A percentile compares a stretch with the other conserved stretches of the same genome.
These are phyloP conservation scores for Kazachstania martiniae DNA, from an alignment of 805 yeast species.

Conservation along the genomic window DNA sequence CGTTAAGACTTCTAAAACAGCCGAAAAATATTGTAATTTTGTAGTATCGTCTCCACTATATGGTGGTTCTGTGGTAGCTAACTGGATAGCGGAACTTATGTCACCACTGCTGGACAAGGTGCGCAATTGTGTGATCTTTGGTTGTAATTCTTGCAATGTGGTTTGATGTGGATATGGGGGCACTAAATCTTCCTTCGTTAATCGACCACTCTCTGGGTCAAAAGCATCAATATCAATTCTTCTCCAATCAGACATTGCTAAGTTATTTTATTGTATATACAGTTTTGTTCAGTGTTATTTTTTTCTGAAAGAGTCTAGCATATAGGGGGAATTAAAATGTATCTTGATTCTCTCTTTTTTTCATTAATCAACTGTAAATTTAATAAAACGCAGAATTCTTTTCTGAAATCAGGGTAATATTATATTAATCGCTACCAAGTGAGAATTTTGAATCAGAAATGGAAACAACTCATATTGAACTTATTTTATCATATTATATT, in stretches of 20 bases:
- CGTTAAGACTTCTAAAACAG: conserved; percentile 62
- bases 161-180: conserved; percentile 44
- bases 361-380: no score
- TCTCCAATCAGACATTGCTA: conserved; percentile 56
- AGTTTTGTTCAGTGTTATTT: no score
- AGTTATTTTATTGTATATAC: no score
- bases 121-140: conserved; percentile 48
- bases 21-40: conserved; percentile 34
- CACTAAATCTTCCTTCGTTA: conserved; percentile 52
- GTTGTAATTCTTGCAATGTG: conserved; percentile 42
- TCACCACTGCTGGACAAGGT: conserved; percentile 61
- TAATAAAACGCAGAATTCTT: no score
- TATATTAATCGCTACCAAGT: no score
- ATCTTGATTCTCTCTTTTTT: no score
- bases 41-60: conserved; percentile 57
- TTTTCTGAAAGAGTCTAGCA: no score
- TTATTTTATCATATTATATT: no score
- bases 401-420: no score
- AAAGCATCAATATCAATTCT: conserved; percentile 87
- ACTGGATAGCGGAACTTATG: conserved; percentile 50
- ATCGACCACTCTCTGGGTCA: conserved; percentile 65
- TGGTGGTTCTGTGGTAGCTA: conserved; percentile 66
- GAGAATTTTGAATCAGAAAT: no score
- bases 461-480: no score
- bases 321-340: no score